These are phyloP conservation scores for Fagopyrum tataricum DNA, from an alignment of 148 eudicot species.

Conservation along the genomic window DNA sequence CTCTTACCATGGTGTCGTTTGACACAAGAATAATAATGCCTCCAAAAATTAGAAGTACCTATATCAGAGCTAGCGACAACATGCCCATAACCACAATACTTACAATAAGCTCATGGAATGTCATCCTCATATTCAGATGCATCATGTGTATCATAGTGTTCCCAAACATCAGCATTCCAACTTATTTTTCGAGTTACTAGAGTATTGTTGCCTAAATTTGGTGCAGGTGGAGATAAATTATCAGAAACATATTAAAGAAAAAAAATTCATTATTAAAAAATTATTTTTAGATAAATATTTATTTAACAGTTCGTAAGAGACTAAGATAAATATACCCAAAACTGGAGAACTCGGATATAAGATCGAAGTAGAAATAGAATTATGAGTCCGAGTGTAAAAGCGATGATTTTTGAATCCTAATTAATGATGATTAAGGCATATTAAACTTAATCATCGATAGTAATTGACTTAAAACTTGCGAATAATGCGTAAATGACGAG, in stretches of 20 bases:
- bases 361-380: no score
- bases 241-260: not conserved
- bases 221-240: not conserved
- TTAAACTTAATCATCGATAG: no score
- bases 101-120: not conserved
- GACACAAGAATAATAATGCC: not conserved
- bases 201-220: not conserved
- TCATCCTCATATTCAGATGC: not conserved
- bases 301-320: no score
- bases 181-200: not conserved
- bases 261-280: no score
- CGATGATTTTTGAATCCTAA: no score
- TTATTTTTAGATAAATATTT: no score
- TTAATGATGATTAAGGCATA: no score
- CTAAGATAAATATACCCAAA: no score
- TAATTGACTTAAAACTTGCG: no score
- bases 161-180: constrained; percentile 12
- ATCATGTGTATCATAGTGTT: not conserved
- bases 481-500: no score
- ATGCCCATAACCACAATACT: constrained; percentile 9
- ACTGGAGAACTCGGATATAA: no score
- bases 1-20: not conserved
- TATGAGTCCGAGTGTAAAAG: no score
- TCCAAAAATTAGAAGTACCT: constrained; percentile 9
- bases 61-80: not conserved